Percentiles rank a stretch among this genome's conserved stretches.
These are phyloP conservation scores for Coffea eugenioides DNA, from an alignment of 257 asterid species.

Conservation along the genomic window DNA sequence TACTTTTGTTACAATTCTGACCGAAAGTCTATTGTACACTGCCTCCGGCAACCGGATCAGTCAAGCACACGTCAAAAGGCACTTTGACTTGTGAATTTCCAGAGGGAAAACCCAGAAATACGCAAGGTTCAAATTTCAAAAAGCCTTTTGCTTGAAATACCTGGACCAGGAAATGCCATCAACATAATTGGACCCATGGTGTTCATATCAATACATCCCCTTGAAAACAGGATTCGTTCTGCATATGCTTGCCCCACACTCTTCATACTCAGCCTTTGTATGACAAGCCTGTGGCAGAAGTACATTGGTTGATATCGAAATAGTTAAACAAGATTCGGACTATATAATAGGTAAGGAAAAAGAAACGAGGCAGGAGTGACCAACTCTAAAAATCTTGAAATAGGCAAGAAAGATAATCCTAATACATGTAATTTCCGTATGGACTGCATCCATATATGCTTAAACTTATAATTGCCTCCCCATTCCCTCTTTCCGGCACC, in stretches of 20 bases:
- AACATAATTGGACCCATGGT: slow-evolving; percentile 16
- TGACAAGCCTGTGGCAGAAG: slow-evolving; percentile 72
- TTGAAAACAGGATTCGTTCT: slow-evolving; percentile 92
- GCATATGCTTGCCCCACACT: slow-evolving; percentile 94
- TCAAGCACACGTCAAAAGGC: slow-evolving; percentile 13
- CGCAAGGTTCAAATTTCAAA: neutral
- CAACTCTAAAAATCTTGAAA: neutral
- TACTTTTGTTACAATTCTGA: slow-evolving; percentile 16
- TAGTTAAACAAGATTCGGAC: neutral
- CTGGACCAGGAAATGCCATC: neutral
- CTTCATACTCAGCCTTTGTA: slow-evolving; percentile 97
- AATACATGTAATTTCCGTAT: neutral
- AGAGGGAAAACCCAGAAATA: slow-evolving; percentile 4
- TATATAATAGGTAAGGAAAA: neutral
- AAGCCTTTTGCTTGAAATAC: slow-evolving; percentile 5
- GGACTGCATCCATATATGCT: neutral
- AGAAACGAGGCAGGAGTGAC: neutral
- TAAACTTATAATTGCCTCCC: neutral
- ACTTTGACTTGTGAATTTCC: slow-evolving; percentile 16
- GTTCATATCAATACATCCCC: slow-evolving; percentile 75
- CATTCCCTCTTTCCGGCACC: neutral
- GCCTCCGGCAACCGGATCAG: slow-evolving; percentile 24
- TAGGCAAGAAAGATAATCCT: neutral
- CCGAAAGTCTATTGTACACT: slow-evolving; percentile 29
- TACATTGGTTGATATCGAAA: neutral